Evolutionary conservation across 2,329 filamentous ascomycete species (phyloP).

Genomic region (Colletotrichum theobromicola): DNA sequence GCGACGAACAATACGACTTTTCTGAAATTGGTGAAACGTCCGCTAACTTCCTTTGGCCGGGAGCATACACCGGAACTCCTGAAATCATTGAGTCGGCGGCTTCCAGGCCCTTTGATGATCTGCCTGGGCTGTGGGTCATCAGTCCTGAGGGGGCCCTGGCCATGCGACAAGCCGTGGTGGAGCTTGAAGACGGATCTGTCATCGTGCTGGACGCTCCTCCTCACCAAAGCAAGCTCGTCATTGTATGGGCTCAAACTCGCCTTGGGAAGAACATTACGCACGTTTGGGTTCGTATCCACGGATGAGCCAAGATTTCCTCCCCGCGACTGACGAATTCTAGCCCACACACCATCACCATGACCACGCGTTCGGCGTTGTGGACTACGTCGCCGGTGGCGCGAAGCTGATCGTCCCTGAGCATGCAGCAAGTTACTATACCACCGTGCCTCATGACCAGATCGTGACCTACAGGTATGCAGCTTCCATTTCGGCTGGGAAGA

Average conservation of each 20-base stretch:
- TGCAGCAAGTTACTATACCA: neutral
- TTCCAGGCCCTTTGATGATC: neutral
- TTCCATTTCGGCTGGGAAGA: neutral
- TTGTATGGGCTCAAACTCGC: constrained; percentile 18
- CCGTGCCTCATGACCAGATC: neutral
- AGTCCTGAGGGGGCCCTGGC: neutral
- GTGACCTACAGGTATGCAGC: neutral
- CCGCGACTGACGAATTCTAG: neutral
- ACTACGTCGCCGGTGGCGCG: neutral
- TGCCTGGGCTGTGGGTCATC: neutral
- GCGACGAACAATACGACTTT: neutral
- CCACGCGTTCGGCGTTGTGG: neutral
- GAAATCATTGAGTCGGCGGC: neutral
- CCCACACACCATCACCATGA: neutral
- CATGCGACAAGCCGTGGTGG: constrained; percentile 14
- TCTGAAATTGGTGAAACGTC: constrained; percentile 18
- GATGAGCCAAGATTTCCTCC: neutral
- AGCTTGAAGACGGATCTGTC: constrained; percentile 16
- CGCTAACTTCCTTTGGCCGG: constrained; percentile 12
- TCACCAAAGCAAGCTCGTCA: constrained; percentile 23
- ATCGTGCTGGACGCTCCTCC: constrained; percentile 21
- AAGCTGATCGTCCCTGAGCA: neutral
- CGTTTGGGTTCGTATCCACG: constrained; percentile 1
- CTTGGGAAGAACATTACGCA: constrained; percentile 18
- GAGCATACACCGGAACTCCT: constrained; percentile 12